phyloP scores from a whole-genome alignment of 768 basidiomycete species.

The Russula ochroleuca region DNA sequence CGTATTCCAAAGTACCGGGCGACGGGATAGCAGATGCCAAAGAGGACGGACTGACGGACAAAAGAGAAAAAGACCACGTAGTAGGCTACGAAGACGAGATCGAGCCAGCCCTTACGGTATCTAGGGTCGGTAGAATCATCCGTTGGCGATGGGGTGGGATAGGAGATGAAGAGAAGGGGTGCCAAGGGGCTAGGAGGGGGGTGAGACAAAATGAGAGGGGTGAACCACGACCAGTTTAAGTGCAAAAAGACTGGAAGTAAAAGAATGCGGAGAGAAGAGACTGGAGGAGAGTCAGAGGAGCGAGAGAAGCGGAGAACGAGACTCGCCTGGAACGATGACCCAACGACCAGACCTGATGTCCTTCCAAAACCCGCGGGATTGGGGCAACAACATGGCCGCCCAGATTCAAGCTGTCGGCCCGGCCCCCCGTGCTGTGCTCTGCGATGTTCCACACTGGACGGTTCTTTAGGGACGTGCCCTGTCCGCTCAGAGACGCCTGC shows the following conservation, averaged over 20 bases:
- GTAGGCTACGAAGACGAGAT: conserved; percentile 76
- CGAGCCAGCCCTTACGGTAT: conserved; percentile 69
- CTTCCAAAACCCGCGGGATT: conserved; percentile 43
- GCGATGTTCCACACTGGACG: conserved; percentile 61
- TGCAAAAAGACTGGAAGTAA: conserved; percentile 57
- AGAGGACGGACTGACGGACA: conserved; percentile 67
- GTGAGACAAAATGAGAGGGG: conserved; percentile 44
- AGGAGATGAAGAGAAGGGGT: conserved; percentile 65
- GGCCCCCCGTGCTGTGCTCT: not conserved
- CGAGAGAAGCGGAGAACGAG: not conserved
- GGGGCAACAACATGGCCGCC: conserved; percentile 41
- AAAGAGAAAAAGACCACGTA: conserved; percentile 88
- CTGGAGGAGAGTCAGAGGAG: conserved; percentile 35
- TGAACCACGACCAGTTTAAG: conserved; percentile 57
- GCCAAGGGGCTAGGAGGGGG: conserved; percentile 67
- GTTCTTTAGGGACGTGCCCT: conserved; percentile 55
- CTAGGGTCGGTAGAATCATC: conserved; percentile 46
- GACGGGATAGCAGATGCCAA: conserved; percentile 61
- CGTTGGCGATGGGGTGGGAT: conserved; percentile 50
- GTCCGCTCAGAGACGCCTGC: conserved; percentile 54
- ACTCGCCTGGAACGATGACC: conserved; percentile 69
- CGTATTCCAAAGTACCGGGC: conserved; percentile 69
- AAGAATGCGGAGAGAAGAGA: conserved; percentile 63
- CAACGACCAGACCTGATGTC: conserved; percentile 56
- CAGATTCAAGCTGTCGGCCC: not conserved